phyloP scores from a whole-genome alignment of 345 rosid species.

The Limnanthes douglasii region DNA sequence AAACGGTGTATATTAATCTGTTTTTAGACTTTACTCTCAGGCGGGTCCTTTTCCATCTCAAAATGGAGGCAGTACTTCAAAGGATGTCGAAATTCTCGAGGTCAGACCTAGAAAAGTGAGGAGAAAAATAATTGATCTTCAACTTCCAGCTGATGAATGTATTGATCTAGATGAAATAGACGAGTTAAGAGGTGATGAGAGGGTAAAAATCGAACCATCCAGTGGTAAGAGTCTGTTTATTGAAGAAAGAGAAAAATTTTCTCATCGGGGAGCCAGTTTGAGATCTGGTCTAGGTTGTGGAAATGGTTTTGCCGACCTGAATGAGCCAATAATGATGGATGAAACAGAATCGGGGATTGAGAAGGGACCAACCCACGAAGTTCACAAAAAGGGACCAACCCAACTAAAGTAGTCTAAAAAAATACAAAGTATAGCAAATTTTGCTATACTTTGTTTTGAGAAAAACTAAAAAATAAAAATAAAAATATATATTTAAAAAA shows the following conservation, averaged over 20 bases:
- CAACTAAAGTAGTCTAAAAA: too few species aligned
- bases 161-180: conserved; percentile 31
- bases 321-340: too few species aligned
- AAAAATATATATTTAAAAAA: too few species aligned
- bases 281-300: conserved; percentile 20
- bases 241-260: conserved; percentile 21
- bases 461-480: too few species aligned
- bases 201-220: conserved; percentile 18
- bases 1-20: too few species aligned
- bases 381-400: too few species aligned
- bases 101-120: conserved; percentile 17
- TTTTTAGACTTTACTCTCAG: too few species aligned
- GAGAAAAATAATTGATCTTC: conserved; percentile 43
- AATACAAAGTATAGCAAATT: too few species aligned
- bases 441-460: too few species aligned
- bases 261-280: conserved; percentile 20
- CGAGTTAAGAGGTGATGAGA: conserved; percentile 16
- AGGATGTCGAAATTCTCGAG: conserved; percentile 18
- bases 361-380: too few species aligned
- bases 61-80: conserved; percentile 15
- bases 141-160: conserved; percentile 40
- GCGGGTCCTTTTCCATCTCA: conserved; percentile 16
- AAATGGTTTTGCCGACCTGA: conserved; percentile 56
- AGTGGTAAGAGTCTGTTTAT: conserved; percentile 18
- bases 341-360: too few species aligned